Evolutionary conservation across 1,284 basidiomycete genomes (phyloP), one percentile per base, ranked within the genome.

Genomic region (Psilocybe mexicana): DNA sequence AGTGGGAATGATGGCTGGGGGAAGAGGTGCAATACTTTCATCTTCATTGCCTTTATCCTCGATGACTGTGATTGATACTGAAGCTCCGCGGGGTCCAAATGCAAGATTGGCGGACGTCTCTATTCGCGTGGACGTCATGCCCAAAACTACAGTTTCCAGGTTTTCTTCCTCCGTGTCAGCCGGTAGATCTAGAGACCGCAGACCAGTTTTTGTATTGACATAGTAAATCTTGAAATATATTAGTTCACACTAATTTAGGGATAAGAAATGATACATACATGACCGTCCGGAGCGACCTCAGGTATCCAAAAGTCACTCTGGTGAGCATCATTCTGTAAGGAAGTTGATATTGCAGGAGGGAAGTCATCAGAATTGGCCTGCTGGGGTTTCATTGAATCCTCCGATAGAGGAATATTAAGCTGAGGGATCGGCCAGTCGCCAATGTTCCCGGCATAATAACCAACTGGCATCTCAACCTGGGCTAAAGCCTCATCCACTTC

Each of bases 151-250:
- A 40, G 76, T 79, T 58, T 87, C 85, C 1, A 83, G 80, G 47
- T 75, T 71, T 33, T 86, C 84, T 51, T 85, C 83, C 52, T 88
- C 87, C 24, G 79, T 75, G 67, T 90, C 86, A 43, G 76, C 76
- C 18, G 96, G 96, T 42, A 97, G 76, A 65, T 98, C 93, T 66
- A 86, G 85, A 11, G 93, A 87, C 40, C 86, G 87, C 69, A 95
- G 88, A 36, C 94, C 94, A 1, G 95, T 98, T 64, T 91, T 83
- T 0, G 90, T 92, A 69, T 98, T 98, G 65, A 93, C 84, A 75
- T 97, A 98, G 79, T 89, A 94, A 70, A 98, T 92, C 91, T 98
- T 59, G 33, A 57, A 43, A 52, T 35, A 45, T 53, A 58, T 54
- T 51, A 57, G 52, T 18, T 35, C 56, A 23, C 49, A 59, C 57